Evolutionary conservation across 164 flowering plant genomes (phyloP).

Genomic region (Aristolochia fimbriata): DNA sequence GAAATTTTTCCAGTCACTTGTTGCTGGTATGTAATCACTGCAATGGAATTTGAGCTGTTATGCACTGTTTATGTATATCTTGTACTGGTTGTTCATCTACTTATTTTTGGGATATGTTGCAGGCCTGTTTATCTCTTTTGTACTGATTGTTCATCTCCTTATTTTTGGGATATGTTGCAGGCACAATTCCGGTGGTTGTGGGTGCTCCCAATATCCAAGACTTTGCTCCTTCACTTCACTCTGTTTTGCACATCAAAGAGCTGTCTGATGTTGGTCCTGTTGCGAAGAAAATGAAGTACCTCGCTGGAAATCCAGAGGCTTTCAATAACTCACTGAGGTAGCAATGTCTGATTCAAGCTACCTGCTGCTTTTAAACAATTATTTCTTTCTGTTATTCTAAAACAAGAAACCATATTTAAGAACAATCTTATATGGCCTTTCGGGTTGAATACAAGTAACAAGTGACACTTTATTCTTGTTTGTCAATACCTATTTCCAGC

Average conservation of each 20-base stretch:
- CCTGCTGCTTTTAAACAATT: too few relatives aligned
- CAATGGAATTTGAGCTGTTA: neutral
- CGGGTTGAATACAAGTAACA: too few relatives aligned
- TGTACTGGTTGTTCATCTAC: neutral
- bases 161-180: slow-evolving; percentile 19
- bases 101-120: neutral
- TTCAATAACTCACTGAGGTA: slow-evolving; percentile 67
- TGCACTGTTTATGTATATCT: neutral
- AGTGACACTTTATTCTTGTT: too few relatives aligned
- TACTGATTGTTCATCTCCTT: neutral
- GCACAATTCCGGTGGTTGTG: slow-evolving; percentile 84
- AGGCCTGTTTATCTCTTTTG: too few relatives aligned
- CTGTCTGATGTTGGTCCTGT: slow-evolving; percentile 34
- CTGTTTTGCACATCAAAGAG: slow-evolving; percentile 71
- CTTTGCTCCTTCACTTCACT: slow-evolving; percentile 67
- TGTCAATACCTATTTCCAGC: too few relatives aligned
- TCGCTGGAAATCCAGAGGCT: slow-evolving; percentile 56
- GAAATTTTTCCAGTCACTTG: slow-evolving; percentile 96
- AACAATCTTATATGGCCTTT: too few relatives aligned
- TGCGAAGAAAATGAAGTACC: slow-evolving; percentile 29
- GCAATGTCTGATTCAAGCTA: neutral
- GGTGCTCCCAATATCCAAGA: slow-evolving; percentile 95
- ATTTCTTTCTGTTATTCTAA: too few relatives aligned
- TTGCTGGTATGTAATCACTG: slow-evolving; percentile 56
- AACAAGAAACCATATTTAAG: too few relatives aligned